Evolutionary conservation across 805 yeast genomes (phyloP), one percentile per base, ranked within the genome.

Genomic region (Komagataella mondaviorum): DNA sequence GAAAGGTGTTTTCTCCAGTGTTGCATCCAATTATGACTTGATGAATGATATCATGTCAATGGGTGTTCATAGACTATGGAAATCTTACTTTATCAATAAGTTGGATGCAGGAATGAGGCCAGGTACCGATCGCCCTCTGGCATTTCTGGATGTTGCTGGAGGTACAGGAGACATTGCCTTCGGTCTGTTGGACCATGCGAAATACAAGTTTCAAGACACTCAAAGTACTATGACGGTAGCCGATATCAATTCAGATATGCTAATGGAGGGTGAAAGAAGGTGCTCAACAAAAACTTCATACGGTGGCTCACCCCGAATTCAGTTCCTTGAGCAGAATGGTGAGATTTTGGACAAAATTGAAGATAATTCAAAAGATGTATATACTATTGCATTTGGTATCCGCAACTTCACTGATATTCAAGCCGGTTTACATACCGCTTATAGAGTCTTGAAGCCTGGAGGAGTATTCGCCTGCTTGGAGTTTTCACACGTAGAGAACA

Each of bases 81-180:
- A 93, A 64, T 80, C 78, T 62, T 96, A 90, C 63, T 85, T 93
- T 64, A 89, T 93, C 60, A 76, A 81, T 59, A 80, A 87, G 57
- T 71, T 93, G 52, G 96, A 93, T 63, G 95, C 97, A 47, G 99
- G 99, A 39, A 81, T 80, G 72, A 78, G 98, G 62, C 91, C 96
- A 4, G 51, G 51, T 12, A 65, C 71, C 12, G 56, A 56, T n/a
- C 78, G 83, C 56, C 96, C 96, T 3, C 71, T 93, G 59, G 79
- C 82, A 53, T 91, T 93, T 62, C 75, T 93, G 56, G 99, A 93
- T 67, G 98, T 93, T 52, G 99, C 99, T 23, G 99, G 99, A 54
- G 99, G 99, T 22, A 88, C 98, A 8, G 99, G 99, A 48, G 99
- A 93, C 63, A 91, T 93, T 67, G 99, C 99, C 1, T 88, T 88